Conservation (phyloP, 768 basidiomycete genomes). For the Gautieria morchelliformis region DNA sequence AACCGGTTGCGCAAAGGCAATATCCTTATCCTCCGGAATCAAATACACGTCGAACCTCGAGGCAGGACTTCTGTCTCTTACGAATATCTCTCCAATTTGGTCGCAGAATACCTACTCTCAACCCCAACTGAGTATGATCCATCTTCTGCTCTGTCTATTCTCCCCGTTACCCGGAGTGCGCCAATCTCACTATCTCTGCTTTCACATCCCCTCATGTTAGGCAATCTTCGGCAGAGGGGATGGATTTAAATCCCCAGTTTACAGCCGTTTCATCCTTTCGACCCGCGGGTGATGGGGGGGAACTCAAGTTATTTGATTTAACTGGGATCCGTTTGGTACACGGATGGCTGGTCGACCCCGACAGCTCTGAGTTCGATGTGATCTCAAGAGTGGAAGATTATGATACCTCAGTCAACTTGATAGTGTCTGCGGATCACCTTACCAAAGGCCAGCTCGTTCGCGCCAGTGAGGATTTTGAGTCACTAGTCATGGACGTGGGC, state of each 20-base stretch:
- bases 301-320: slow-evolving; percentile 77
- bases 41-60: slow-evolving; percentile 62
- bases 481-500: slow-evolving; percentile 15
- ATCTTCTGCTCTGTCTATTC: slow-evolving; percentile 61
- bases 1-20: slow-evolving; percentile 46
- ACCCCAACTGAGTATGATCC: slow-evolving; percentile 52
- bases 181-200: slow-evolving; percentile 8
- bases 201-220: not conserved
- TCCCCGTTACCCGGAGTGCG: slow-evolving; percentile 73
- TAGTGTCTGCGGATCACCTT: slow-evolving; percentile 74
- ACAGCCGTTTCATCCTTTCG: slow-evolving; percentile 59
- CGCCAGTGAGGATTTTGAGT: slow-evolving; percentile 21
- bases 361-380: slow-evolving; percentile 45
- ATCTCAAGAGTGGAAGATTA: slow-evolving; percentile 53
- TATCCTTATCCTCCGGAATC: slow-evolving; percentile 76
- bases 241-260: slow-evolving; percentile 84
- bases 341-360: slow-evolving; percentile 79
- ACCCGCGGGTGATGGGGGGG: slow-evolving; percentile 57
- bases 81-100: slow-evolving; percentile 71
- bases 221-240: slow-evolving; percentile 46
- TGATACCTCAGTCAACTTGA: slow-evolving; percentile 60
- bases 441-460: slow-evolving; percentile 52
- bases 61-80: slow-evolving; percentile 69
- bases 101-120: slow-evolving; percentile 72
- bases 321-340: slow-evolving; percentile 76